Percentiles rank a stretch among this genome's conserved stretches.
Evolutionary conservation across 768 basidiomycete genomes (phyloP).

Genomic region (Lentinula lateritia): DNA sequence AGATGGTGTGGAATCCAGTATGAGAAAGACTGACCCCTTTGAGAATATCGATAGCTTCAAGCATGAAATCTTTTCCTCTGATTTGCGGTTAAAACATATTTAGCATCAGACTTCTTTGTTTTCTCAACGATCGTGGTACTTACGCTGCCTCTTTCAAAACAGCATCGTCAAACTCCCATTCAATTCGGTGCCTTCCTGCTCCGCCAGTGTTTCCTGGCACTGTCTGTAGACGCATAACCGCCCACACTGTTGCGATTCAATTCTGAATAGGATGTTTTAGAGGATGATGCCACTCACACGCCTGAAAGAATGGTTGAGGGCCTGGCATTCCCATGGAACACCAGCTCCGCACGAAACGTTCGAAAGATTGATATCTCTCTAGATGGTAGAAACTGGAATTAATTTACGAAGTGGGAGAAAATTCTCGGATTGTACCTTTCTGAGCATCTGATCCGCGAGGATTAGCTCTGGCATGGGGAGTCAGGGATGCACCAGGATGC

Average conservation of each 20-base stretch:
- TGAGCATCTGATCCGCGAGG: slow-evolving; percentile 58
- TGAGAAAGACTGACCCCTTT: slow-evolving; percentile 69
- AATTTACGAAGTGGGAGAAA: neutral
- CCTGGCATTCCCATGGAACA: slow-evolving; percentile 86
- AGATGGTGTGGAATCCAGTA: slow-evolving; percentile 7
- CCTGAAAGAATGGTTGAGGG: slow-evolving; percentile 81
- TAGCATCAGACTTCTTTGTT: slow-evolving; percentile 13
- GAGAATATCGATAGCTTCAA: slow-evolving; percentile 82
- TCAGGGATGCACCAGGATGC: slow-evolving; percentile 72
- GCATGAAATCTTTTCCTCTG: slow-evolving; percentile 93
- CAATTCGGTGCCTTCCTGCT: slow-evolving; percentile 63
- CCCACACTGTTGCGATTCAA: slow-evolving; percentile 52
- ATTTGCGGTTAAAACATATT: slow-evolving; percentile 9
- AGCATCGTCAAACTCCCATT: slow-evolving; percentile 93
- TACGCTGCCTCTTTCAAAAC: slow-evolving; percentile 93
- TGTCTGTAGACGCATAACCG: slow-evolving; percentile 73
- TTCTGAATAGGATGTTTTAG: slow-evolving; percentile 5
- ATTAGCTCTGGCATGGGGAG: slow-evolving; percentile 66
- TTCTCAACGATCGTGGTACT: slow-evolving; percentile 28
- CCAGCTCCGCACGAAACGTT: slow-evolving; percentile 75
- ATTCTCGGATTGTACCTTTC: slow-evolving; percentile 42
- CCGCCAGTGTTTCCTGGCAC: slow-evolving; percentile 79
- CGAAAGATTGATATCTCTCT: slow-evolving; percentile 73
- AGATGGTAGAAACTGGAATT: neutral
- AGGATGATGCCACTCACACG: slow-evolving; percentile 30